Evolutionary conservation across 345 rosid genomes (phyloP).

Genomic region (Syzygium grande): DNA sequence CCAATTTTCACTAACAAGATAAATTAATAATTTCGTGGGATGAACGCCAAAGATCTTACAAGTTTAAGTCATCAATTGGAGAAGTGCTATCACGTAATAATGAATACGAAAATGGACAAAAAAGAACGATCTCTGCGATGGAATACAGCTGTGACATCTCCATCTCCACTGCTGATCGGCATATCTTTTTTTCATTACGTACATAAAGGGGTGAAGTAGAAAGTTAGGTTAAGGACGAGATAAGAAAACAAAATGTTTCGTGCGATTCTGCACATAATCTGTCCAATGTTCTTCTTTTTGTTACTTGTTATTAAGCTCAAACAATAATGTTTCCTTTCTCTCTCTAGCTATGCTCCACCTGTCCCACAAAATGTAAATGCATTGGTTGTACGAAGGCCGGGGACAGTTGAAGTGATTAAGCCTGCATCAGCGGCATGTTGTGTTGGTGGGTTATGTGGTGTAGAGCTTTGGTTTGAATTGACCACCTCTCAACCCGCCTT

Average conservation of each 20-base stretch:
- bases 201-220: neutral
- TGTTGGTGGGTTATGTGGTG: neutral
- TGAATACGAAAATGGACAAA: neutral
- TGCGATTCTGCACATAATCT: neutral
- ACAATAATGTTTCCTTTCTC: neutral
- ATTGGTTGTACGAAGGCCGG: slow-evolving; percentile 16
- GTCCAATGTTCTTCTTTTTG: neutral
- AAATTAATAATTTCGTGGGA: neutral
- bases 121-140: neutral
- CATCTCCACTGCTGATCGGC: neutral
- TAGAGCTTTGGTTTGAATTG: neutral
- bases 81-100: neutral
- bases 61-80: neutral
- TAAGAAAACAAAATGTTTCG: neutral
- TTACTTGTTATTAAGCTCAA: neutral
- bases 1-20: neutral
- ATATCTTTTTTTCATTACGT: neutral
- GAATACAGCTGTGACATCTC: neutral
- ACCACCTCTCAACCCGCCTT: neutral
- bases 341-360: neutral
- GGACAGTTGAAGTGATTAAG: slow-evolving; percentile 34
- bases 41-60: neutral
- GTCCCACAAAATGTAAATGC: slow-evolving; percentile 2
- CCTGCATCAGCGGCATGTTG: neutral
- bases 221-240: neutral